phyloP scores from a whole-genome alignment of 345 rosid species.

The Limnanthes douglasii region DNA sequence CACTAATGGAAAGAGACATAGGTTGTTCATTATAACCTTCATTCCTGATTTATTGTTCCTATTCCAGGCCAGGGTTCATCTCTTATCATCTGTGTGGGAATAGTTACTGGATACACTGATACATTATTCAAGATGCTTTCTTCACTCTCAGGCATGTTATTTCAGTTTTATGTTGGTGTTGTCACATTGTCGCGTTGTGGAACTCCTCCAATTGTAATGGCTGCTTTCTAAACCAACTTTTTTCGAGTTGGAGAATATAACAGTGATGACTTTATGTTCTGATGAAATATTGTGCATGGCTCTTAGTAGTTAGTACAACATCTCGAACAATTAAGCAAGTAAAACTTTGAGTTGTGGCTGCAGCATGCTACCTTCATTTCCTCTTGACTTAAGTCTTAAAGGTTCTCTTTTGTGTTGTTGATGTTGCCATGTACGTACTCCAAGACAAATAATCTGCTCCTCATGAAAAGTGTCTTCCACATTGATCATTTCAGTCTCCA shows the following conservation, averaged over 20 bases:
- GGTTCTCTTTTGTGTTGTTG: too few species aligned
- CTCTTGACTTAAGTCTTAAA: background rate
- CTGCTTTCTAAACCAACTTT: too few species aligned
- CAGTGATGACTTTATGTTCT: too few species aligned
- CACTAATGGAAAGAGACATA: background rate
- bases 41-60: slow-evolving; percentile 11
- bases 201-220: background rate
- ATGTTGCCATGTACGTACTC: too few species aligned
- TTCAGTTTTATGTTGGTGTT: slow-evolving; percentile 1
- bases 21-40: slow-evolving; percentile 5
- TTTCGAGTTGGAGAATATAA: too few species aligned
- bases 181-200: slow-evolving; percentile 3
- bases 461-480: too few species aligned
- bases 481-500: too few species aligned
- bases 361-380: background rate
- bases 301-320: too few species aligned
- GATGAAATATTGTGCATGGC: too few species aligned
- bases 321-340: background rate
- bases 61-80: slow-evolving; percentile 87
- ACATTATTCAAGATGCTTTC: slow-evolving; percentile 80
- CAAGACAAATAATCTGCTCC: too few species aligned
- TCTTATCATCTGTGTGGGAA: slow-evolving; percentile 82
- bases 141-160: slow-evolving; percentile 60
- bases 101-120: slow-evolving; percentile 86
- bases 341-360: background rate